These are phyloP conservation scores for Xylariaceae sp. DNA, from an alignment of 2,329 filamentous ascomycete species.

Conservation along the genomic window DNA sequence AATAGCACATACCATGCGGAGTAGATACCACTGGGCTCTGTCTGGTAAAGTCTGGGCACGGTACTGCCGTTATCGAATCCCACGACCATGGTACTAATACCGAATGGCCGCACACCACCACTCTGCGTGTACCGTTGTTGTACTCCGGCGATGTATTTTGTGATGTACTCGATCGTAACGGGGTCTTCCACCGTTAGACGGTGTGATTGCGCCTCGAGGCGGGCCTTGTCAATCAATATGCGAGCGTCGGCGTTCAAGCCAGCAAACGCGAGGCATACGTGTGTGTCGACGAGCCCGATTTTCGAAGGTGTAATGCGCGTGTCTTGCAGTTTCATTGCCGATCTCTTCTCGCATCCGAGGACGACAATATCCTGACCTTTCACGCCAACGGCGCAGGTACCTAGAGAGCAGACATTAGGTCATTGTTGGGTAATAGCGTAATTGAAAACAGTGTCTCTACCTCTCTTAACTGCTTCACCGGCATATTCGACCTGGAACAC, in stretches of 20 bases:
- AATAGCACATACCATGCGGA: slow-evolving; percentile 82
- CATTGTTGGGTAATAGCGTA: slow-evolving; percentile 3
- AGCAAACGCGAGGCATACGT: slow-evolving; percentile 96
- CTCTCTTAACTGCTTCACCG: slow-evolving; percentile 97
- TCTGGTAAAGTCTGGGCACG: slow-evolving; percentile 92
- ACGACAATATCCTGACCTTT: slow-evolving; percentile 96
- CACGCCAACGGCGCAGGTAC: slow-evolving; percentile 96
- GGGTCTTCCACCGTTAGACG: slow-evolving; percentile 96
- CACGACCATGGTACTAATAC: slow-evolving; percentile 96
- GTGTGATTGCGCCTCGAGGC: slow-evolving; percentile 96
- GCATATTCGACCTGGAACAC: slow-evolving; percentile 99
- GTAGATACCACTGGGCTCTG: slow-evolving; percentile 99
- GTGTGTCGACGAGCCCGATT: slow-evolving; percentile 93
- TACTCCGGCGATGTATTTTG: slow-evolving; percentile 96
- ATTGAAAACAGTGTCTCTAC: slow-evolving; percentile 53
- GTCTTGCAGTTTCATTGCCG: slow-evolving; percentile 99
- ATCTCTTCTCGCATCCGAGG: slow-evolving; percentile 97
- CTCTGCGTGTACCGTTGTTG: slow-evolving; percentile 99
- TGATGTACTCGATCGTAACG: slow-evolving; percentile 98
- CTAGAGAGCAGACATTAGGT: slow-evolving; percentile 52
- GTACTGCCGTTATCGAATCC: slow-evolving; percentile 96
- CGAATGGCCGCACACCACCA: slow-evolving; percentile 97
- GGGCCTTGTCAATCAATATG: slow-evolving; percentile 97
- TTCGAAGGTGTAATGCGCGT: slow-evolving; percentile 99
- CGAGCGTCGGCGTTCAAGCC: slow-evolving; percentile 97